phyloP scores from a whole-genome alignment of 2,329 filamentous ascomycete genomes.

The Aspergillus sp. region DNA sequence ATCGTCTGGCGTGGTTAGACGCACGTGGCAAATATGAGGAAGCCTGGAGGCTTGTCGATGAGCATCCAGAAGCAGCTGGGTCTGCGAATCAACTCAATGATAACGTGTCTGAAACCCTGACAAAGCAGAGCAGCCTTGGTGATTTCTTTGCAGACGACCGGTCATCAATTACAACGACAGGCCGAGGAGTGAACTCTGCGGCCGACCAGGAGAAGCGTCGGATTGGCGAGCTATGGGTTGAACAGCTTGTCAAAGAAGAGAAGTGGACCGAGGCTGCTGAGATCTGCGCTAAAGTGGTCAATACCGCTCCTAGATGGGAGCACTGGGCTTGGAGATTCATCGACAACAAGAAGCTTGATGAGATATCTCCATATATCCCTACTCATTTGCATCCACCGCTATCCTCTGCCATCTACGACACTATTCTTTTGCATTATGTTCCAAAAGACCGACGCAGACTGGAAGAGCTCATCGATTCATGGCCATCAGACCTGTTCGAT shows the following conservation, averaged over 20 bases:
- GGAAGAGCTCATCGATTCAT: conserved; percentile 69
- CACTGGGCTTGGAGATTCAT: conserved; percentile 94
- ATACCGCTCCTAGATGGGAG: conserved; percentile 77
- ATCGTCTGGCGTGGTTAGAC: conserved; percentile 80
- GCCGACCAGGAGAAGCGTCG: conserved; percentile 81
- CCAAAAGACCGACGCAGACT: conserved; percentile 68
- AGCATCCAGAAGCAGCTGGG: conserved; percentile 67
- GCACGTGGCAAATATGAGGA: conserved; percentile 74
- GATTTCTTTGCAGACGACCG: conserved; percentile 69
- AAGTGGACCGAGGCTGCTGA: conserved; percentile 74
- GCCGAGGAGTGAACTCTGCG: conserved; percentile 53
- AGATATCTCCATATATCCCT: conserved; percentile 80
- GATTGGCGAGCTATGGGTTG: conserved; percentile 89
- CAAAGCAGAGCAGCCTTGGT: conserved; percentile 41
- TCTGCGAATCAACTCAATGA: conserved; percentile 32
- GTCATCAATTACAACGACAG: conserved; percentile 56
- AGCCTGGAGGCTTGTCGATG: conserved; percentile 82
- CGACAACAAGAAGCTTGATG: conserved; percentile 76
- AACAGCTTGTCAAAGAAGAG: conserved; percentile 67
- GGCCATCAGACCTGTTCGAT: conserved; percentile 80
- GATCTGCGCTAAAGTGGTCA: conserved; percentile 75
- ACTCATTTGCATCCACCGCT: conserved; percentile 71
- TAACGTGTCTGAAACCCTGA: conserved; percentile 24
- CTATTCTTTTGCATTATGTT: conserved; percentile 83
- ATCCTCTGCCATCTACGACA: conserved; percentile 76